A percentile compares a stretch with the other conserved stretches of the same genome.
Conservation (phyloP, 2,329 filamentous ascomycete species). For the Pyrenophora graminea region DNA sequence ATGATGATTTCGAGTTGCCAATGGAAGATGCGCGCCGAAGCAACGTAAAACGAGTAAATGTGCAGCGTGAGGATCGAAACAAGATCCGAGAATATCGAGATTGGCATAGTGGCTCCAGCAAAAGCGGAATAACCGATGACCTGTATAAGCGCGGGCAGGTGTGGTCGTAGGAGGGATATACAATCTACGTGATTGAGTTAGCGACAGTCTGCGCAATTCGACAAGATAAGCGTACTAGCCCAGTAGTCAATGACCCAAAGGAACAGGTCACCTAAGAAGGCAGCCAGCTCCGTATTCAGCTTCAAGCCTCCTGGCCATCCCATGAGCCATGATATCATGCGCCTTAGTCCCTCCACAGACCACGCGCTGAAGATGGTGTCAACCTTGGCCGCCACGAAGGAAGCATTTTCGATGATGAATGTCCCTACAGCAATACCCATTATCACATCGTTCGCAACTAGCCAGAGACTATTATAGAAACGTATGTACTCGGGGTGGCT, state of each 20-base stretch:
- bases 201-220: not conserved
- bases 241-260: slow-evolving; percentile 99
- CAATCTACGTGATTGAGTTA: slow-evolving; percentile 59
- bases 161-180: slow-evolving; percentile 75
- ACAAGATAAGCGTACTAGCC: slow-evolving; percentile 65
- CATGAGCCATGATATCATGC: slow-evolving; percentile 94
- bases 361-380: slow-evolving; percentile 76
- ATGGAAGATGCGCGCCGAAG: slow-evolving; percentile 94
- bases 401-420: slow-evolving; percentile 94
- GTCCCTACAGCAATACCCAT: slow-evolving; percentile 96
- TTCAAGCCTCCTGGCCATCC: slow-evolving; percentile 87
- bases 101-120: slow-evolving; percentile 94
- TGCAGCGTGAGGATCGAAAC: slow-evolving; percentile 90
- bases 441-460: slow-evolving; percentile 97
- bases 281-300: slow-evolving; percentile 88
- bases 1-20: slow-evolving; percentile 98
- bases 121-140: slow-evolving; percentile 94
- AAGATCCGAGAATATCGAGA: slow-evolving; percentile 92
- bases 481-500: slow-evolving; percentile 97
- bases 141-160: slow-evolving; percentile 84
- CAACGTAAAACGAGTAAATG: slow-evolving; percentile 97
- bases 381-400: slow-evolving; percentile 80
- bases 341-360: slow-evolving; percentile 84
- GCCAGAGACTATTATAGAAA: slow-evolving; percentile 98
- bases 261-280: slow-evolving; percentile 94